Base-by-base conservation (phyloP, 495 filamentous ascomycete species). In the Saxophila tyrrhenica region DNA sequence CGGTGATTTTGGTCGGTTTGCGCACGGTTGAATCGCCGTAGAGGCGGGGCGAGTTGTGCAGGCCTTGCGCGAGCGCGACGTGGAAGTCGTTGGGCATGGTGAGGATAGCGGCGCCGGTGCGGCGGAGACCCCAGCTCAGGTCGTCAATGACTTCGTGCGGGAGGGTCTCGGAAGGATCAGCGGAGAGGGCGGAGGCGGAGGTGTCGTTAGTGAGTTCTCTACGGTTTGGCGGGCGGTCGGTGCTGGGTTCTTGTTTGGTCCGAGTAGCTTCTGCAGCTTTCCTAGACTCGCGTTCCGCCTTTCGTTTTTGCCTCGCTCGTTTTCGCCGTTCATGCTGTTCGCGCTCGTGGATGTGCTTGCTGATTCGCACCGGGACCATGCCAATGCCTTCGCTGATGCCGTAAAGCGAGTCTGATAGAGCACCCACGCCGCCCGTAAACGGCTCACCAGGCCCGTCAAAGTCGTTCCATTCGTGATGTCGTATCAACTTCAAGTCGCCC, bases 41-140 rank as follows among this genome's bases (percentile, higher is more conserved):
- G 1, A 94, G 72, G 0, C 85, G 77, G 0, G 89, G 89, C 0
- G 87, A 84, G 58, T 89, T 89, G 64, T 91, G 86, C 55, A 91
- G 85, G 1, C 88, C 88, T 61, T 90, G 86, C 2, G 84, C 79
- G 1, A 90, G 64, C 0, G 87, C 85, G 0, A 89, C 69, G 3
- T 78, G 75, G 20, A 92, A 72, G 59, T 89, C 83, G 55, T 90
- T 81, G 5, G 76, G 81, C 13, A 69, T 75, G 22, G 56, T 64
- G 15, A 64, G 51, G 13, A 69, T 46, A 19, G 68, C 64, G 0
- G 87, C 64, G 2, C 72, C 75, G 5, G 75, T 69, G 55, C 75
- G 67, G 10, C 63, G 65, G 16, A 78, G 61, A 3, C 79, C 75
- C 38, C 64, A 56, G 45, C 74, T 67, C 48, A 78, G 63, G 19